These are phyloP conservation scores for Quercus tomentella DNA, from an alignment of 331 rosid species.

Conservation along the genomic window DNA sequence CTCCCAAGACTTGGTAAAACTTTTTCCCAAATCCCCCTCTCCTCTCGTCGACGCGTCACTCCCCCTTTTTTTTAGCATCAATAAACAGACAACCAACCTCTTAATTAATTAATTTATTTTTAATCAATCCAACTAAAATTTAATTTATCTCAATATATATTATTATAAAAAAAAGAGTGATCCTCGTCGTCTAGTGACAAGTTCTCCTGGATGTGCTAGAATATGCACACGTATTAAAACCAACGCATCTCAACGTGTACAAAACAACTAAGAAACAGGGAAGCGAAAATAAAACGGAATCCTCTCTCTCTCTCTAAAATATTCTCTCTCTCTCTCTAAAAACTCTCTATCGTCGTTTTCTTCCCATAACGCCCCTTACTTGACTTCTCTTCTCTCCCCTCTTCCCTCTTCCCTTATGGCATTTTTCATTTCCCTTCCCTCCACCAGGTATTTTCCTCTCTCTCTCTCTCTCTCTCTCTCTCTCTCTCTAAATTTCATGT, in stretches of 20 bases:
- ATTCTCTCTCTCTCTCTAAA: not conserved
- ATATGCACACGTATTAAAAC: no score
- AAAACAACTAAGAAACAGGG: no score
- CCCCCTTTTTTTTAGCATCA: conserved; percentile 5
- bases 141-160: no score
- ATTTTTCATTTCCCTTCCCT: conserved; percentile 24
- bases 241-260: no score
- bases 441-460: conserved; percentile 33
- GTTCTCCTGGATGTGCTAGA: fast-evolving
- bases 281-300: no score
- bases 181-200: fast-evolving
- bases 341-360: conserved; percentile 27
- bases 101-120: no score
- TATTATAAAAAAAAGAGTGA: no score
- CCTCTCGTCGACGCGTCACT: conserved; percentile 24
- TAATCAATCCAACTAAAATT: not conserved
- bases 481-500: not conserved
- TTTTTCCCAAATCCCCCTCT: not conserved
- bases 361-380: not conserved
- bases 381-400: not conserved
- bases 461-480: not conserved
- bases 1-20: conserved; percentile 31
- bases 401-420: conserved; percentile 12
- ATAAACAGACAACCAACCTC: not conserved
- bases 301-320: not conserved